These are phyloP conservation scores for Nemania sp. DNA, from an alignment of 2,329 filamentous ascomycete genomes.

Conservation along the genomic window DNA sequence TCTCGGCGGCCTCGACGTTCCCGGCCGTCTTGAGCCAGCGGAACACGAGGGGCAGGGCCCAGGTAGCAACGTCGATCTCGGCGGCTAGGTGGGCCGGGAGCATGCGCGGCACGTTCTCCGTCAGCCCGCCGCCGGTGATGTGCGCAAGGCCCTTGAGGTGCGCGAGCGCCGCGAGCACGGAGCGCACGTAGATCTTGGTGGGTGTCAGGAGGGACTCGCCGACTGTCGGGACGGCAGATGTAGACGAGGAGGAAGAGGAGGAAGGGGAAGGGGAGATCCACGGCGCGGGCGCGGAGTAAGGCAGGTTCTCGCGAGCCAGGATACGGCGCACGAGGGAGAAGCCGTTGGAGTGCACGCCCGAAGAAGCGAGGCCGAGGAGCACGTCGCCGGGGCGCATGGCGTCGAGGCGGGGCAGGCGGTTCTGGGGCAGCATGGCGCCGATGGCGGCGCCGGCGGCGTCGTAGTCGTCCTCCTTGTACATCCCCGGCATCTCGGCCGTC, in stretches of 20 bases:
- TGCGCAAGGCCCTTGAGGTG: constrained; percentile 92
- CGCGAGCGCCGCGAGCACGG: constrained; percentile 74
- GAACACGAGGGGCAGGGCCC: constrained; percentile 84
- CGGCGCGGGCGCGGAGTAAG: constrained; percentile 78
- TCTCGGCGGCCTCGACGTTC: constrained; percentile 81
- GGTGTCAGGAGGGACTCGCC: constrained; percentile 87
- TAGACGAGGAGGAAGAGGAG: constrained; percentile 50
- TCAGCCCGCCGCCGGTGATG: constrained; percentile 93
- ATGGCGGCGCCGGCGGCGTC: constrained; percentile 92
- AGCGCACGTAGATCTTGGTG: constrained; percentile 92
- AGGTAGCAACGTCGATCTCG: constrained; percentile 80
- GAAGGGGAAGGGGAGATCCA: constrained; percentile 71
- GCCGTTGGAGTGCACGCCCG: constrained; percentile 93
- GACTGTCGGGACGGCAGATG: constrained; percentile 53
- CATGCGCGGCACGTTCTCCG: constrained; percentile 96
- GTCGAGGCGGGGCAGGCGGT: constrained; percentile 79
- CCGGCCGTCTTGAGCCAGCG: constrained; percentile 82
- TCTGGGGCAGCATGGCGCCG: constrained; percentile 78
- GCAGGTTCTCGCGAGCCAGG: constrained; percentile 77
- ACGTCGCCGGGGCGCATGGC: constrained; percentile 86
- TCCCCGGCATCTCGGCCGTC: constrained; percentile 97
- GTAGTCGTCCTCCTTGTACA: constrained; percentile 90
- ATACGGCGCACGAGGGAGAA: constrained; percentile 97
- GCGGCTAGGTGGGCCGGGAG: constrained; percentile 82
- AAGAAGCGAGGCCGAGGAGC: constrained; percentile 85